Evolutionary conservation across 176 grass and related monocot species (phyloP).

Genomic region (Juncus inflexus): DNA sequence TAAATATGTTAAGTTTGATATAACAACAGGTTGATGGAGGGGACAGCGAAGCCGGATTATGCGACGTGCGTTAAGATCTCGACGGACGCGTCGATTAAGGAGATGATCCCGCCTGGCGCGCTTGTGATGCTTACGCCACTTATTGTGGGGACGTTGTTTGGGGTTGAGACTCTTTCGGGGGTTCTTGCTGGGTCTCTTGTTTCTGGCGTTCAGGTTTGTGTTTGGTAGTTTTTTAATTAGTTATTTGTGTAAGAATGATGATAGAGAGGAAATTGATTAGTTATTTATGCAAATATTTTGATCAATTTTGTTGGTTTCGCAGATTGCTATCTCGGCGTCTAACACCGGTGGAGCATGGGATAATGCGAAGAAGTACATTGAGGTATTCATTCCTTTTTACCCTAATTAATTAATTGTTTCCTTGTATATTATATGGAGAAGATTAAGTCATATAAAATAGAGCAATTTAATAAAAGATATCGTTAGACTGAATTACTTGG

Average conservation of each 20-base stretch:
- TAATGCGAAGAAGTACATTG: constrained; percentile 93
- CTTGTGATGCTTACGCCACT: constrained; percentile 83
- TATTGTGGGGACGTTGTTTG: constrained; percentile 74
- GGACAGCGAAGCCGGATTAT: constrained; percentile 68
- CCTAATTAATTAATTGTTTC: not conserved
- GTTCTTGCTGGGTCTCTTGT: constrained; percentile 88
- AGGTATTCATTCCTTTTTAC: constrained; percentile 38
- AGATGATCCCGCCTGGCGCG: constrained; percentile 90
- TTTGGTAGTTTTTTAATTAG: not conserved
- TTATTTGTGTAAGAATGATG: not conserved
- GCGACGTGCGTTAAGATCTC: constrained; percentile 94
- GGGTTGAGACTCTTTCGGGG: constrained; percentile 79
- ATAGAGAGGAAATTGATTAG: not conserved
- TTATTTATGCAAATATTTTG: not conserved
- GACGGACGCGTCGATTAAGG: constrained; percentile 86
- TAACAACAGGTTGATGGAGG: constrained; percentile 39
- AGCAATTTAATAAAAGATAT: too few relatives aligned
- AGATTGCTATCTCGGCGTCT: constrained; percentile 87
- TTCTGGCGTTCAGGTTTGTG: constrained; percentile 70
- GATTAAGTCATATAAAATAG: not conserved
- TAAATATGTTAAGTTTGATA: too few relatives aligned
- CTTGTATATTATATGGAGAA: not conserved
- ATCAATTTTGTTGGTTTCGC: constrained; percentile 8
- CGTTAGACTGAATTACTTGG: not conserved
- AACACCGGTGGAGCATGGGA: constrained; percentile 93